Base-by-base conservation (phyloP, 225 moss, liverwort and hornwort species). In the Sphagnum tenellum region DNA sequence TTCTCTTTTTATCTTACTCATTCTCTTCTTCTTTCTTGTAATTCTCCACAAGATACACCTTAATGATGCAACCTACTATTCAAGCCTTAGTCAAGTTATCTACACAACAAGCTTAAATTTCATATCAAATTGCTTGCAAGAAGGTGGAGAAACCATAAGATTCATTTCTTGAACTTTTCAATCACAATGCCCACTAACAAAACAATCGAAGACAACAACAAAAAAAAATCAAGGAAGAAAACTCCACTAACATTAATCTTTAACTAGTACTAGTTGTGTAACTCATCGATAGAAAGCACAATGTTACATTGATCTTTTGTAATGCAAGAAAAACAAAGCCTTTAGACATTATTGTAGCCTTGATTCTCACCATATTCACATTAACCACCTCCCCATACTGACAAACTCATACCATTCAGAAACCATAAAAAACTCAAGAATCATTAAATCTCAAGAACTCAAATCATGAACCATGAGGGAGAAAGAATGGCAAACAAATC, bases 301-400 rank as follows among this genome's bases (percentile, higher is more conserved):
- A 93, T 98, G 65, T 93, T 98, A 63, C 90, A 78, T 62, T 93
- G 98, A 73, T 98, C 90, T 79, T 98, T 93, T 29, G 29, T 55
- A 93, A 98, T 1, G 98, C 98, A 58, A 98, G 75, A 71, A 93
- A 98, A 5, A 93, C 93, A 72, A 93, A 98, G 46, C 98, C 98
- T 76, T 90, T 90, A 4, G 93, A 84, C 66, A 93, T 98, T 45
- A 93, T 90, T 65, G 98, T 98, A 48, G 83, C 74, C 70, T 98
- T 89, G 76, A 93, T 90, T 70, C 93, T 76, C 47, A 98, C 82
- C 64, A 98, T 76, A 76, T 98, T 98, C 60, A 98, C 83, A 62
- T 93, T 93, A 62, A 98, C 93, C 51, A 98, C 69, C 71, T 98
- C 98, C 46, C 98, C 98, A 52, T 98, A 98, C 71, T 93, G 93